Percentiles rank a stretch among this genome's conserved stretches.
Evolutionary conservation across 1,284 basidiomycete species (phyloP).

Genomic region (Sutorius eximius): DNA sequence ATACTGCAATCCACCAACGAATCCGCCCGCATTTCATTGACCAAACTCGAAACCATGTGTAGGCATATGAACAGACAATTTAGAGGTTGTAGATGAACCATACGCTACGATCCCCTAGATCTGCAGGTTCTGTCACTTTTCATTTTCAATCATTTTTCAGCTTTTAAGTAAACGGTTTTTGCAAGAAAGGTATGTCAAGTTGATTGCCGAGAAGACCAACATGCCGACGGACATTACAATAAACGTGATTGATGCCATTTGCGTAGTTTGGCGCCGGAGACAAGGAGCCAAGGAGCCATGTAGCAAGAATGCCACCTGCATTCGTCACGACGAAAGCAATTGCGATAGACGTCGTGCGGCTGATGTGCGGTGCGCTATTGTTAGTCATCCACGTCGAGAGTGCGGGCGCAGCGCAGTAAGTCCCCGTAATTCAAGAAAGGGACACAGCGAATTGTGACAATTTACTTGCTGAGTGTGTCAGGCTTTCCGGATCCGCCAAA

Average conservation of each 20-base stretch:
- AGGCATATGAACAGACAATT: background rate
- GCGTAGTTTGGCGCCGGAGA: conserved; percentile 45
- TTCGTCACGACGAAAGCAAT: conserved; percentile 56
- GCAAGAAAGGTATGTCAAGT: conserved; percentile 27
- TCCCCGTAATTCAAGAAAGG: conserved; percentile 50
- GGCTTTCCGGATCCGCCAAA: background rate
- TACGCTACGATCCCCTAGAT: conserved; percentile 30
- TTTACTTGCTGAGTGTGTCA: conserved; percentile 13
- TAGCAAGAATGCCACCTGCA: conserved; percentile 56
- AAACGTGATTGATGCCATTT: conserved; percentile 40
- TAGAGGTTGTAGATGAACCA: conserved; percentile 35
- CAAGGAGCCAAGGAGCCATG: conserved; percentile 50
- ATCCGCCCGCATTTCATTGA: too few species aligned
- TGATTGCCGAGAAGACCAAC: conserved; percentile 35
- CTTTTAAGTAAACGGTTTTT: conserved; percentile 29
- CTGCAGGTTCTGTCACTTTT: conserved; percentile 17
- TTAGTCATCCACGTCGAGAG: conserved; percentile 55
- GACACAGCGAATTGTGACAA: conserved; percentile 46
- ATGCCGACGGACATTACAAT: conserved; percentile 39
- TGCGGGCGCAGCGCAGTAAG: conserved; percentile 45
- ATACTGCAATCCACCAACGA: conserved; percentile 8
- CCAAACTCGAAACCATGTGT: too few species aligned
- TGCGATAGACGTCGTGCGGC: conserved; percentile 55
- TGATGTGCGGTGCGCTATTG: conserved; percentile 55
- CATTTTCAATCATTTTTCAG: conserved; percentile 15